Conservation (phyloP, 805 yeast genomes). For the Diddensiella transvaalensis region DNA sequence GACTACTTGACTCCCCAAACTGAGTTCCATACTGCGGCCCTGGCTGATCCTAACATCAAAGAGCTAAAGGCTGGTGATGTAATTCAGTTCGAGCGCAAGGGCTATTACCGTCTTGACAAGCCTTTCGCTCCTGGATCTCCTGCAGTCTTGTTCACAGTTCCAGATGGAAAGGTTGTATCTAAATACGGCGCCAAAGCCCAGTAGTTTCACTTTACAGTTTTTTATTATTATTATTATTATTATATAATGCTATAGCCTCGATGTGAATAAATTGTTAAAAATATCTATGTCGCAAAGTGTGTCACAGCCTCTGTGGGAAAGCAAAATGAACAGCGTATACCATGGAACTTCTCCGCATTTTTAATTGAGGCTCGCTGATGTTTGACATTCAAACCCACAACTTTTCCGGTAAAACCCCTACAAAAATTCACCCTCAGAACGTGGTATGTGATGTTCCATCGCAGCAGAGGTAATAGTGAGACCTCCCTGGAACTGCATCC, state of each 20-base stretch:
- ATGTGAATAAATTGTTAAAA: no score
- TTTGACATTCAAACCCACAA: no score
- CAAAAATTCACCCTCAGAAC: no score
- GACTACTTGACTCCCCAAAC: constrained; percentile 86
- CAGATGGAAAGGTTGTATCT: constrained; percentile 87
- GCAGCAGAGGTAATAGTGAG: constrained; percentile 2
- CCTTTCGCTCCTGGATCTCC: constrained; percentile 52
- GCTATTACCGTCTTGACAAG: constrained; percentile 81
- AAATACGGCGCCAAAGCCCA: constrained; percentile 64
- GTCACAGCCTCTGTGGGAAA: no score
- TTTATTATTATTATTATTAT: no score
- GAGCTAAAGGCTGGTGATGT: constrained; percentile 79
- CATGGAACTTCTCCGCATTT: no score
- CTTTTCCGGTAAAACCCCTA: no score
- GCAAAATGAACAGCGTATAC: no score
- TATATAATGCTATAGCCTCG: no score
- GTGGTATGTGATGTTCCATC: constrained; percentile 3
- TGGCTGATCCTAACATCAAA: constrained; percentile 76
- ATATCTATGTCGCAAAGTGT: no score
- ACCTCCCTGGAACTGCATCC: background rate
- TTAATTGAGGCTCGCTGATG: no score
- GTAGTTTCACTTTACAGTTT: background rate
- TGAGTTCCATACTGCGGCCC: constrained; percentile 72
- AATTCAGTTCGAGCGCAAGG: constrained; percentile 95
- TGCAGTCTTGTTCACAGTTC: constrained; percentile 84